Base-by-base conservation (phyloP, 495 filamentous ascomycete genomes). In the Hyaloscypha variabilis region DNA sequence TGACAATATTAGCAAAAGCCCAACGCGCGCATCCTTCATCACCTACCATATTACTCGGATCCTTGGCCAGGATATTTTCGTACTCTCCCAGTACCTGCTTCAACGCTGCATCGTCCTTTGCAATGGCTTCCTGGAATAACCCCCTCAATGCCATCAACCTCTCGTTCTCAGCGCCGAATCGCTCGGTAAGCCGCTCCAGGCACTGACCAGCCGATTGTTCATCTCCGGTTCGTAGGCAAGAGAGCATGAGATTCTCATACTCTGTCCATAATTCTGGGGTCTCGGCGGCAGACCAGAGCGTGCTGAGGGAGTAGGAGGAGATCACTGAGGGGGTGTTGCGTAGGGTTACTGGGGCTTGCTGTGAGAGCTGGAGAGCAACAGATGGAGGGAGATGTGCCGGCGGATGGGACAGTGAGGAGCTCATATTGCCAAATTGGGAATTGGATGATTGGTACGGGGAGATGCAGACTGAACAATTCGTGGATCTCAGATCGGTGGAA, bases 161-260 rank as follows among this genome's bases (percentile, higher is more conserved):
- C 73, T 96, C 91, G 71, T 97, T 95, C 31, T 86, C 80, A 14
- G 81, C 77, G 42, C 94, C 93, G 73, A 99, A 98, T 24, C 95
- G 91, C 30, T 79, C 78, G 8, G 85, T 87, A 52, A 99, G 81
- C 34, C 83, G 84, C 72, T 89, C 83, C 10, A 98, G 86, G 71
- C 90, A 93, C 63, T 81, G 68, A 59, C 85, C 83, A 14, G 95
- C 95, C 53, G 91, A 86, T 66, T 81, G 75, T 67, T 97, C 91
- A 72, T 98, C 91, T 21, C 91, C 89, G 8, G 91, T 92, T 6
- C 90, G 89, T n/a, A 98, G 82, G 72, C 90, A 95, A 10, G 93
- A 87, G 21, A 94, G 78, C 60, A 97, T 76, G 28, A 97, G 84
- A 73, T 94, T 92, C 76, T 98, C 95, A 72, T 93, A 88, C n/a